Evolutionary conservation across 2,329 filamentous ascomycete genomes (phyloP).

Genomic region (Aspergillus flavus): DNA sequence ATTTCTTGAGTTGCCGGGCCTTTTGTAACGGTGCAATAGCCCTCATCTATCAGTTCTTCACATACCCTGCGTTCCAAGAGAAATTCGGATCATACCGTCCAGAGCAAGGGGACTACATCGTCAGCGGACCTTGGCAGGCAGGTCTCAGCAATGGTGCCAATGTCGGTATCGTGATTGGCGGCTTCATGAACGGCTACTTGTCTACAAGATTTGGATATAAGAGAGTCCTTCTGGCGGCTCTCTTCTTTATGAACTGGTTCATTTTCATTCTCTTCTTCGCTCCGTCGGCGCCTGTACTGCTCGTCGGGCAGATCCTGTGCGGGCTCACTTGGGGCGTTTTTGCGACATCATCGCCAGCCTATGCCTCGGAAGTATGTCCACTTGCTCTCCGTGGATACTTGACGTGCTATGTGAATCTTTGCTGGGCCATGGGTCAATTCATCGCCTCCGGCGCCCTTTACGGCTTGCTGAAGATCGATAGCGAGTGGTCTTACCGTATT

Average conservation of each 20-base stretch:
- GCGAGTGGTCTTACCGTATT: slow-evolving; percentile 43
- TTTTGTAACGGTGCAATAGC: slow-evolving; percentile 1
- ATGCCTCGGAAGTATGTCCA: slow-evolving; percentile 33
- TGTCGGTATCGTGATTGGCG: slow-evolving; percentile 27
- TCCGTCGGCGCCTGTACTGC: slow-evolving; percentile 45
- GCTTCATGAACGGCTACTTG: slow-evolving; percentile 32
- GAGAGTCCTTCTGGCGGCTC: slow-evolving; percentile 46
- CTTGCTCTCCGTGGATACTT: slow-evolving; percentile 33
- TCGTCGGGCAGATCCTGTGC: slow-evolving; percentile 53
- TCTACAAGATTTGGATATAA: slow-evolving; percentile 45
- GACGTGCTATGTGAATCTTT: slow-evolving; percentile 43
- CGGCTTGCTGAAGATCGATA: slow-evolving; percentile 31
- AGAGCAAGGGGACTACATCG: slow-evolving; percentile 16
- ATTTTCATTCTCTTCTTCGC: slow-evolving; percentile 57
- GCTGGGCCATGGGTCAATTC: slow-evolving; percentile 39
- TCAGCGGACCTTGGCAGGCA: slow-evolving; percentile 29
- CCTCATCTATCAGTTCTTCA: slow-evolving; percentile 27
- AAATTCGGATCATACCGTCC: slow-evolving; percentile 12
- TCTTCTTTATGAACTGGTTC: slow-evolving; percentile 47
- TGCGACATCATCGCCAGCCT: slow-evolving; percentile 30
- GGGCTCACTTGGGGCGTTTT: slow-evolving; percentile 44
- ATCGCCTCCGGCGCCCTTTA: slow-evolving; percentile 34
- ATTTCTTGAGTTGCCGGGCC: neutral
- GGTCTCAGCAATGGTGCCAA: slow-evolving; percentile 26
- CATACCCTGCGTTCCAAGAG: slow-evolving; percentile 26